phyloP scores from a whole-genome alignment of 1,284 basidiomycete species.

The Moesziomyces sp. region DNA sequence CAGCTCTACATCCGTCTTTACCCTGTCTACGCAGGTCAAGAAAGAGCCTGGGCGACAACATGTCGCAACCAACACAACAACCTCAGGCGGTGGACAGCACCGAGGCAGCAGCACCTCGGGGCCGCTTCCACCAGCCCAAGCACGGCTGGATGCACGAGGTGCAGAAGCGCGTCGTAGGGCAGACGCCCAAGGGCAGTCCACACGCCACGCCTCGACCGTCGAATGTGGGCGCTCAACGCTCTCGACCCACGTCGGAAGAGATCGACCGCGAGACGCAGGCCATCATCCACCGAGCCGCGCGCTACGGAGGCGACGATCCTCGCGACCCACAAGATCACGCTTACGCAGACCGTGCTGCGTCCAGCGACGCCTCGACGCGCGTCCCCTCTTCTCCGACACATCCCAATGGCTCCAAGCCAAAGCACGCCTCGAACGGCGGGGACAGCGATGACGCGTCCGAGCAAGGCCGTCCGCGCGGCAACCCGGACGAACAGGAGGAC shows the following conservation, averaged over 20 bases:
- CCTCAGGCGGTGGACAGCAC: not conserved
- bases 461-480: constrained; percentile 26
- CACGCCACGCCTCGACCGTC: constrained; percentile 7
- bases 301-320: constrained; percentile 38
- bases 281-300: constrained; percentile 25
- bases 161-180: constrained; percentile 20
- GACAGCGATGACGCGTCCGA: constrained; percentile 16
- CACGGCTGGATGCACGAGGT: constrained; percentile 33
- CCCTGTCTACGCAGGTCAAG: no score
- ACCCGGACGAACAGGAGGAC: constrained; percentile 31
- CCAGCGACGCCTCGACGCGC: constrained; percentile 20
- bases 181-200: constrained; percentile 25
- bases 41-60: not conserved
- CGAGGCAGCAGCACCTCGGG: not conserved
- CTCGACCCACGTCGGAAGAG: constrained; percentile 5
- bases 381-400: constrained; percentile 28
- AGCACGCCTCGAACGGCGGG: constrained; percentile 1
- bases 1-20: constrained; percentile 1
- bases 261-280: constrained; percentile 24
- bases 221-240: not conserved
- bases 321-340: constrained; percentile 29
- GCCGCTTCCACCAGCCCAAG: constrained; percentile 27
- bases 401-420: constrained; percentile 9
- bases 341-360: constrained; percentile 8
- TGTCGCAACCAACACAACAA: constrained; percentile 17